Base-by-base conservation (phyloP, 192 early-diverging fungal species). In the Entomortierella lignicola region DNA sequence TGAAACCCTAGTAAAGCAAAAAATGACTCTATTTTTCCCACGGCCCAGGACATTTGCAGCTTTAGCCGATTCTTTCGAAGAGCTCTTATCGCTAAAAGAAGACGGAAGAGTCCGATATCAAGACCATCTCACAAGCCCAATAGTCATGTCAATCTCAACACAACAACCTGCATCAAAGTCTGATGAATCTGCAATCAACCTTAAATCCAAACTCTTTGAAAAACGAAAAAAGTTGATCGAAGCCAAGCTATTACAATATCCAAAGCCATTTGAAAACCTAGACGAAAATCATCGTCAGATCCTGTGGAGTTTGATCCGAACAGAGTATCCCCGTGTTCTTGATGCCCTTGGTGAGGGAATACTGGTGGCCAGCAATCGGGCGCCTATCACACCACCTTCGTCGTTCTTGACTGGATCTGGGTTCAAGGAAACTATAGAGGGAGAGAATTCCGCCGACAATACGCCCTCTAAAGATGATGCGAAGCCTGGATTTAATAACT, bases 41-140 rank as follows among this genome's bases (percentile, higher is more conserved):
- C 66, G 75, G 21, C 75, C 75, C 18, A 79, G 75, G 51, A 79
- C 75, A 2, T 69, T 79, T 54, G 75, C 75, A 21, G 75, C 75
- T 5, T 27, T 79, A 30, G 75, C 75, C 8, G 75, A 79, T 30
- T 47, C 26, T 41, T 42, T 79, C 1, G 68, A 70, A 31, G 67
- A 70, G 4, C 62, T 79, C n/a, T 23, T 77, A 43, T 60, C 64
- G 20, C 42, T 23, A 15, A 52, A 77, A 17, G 29, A 41, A 2
- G 58, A 53, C 31, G 6, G 3, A 39, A 25, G 34, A 31, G 25
- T 17, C n/a, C 29, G 55, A 39, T 17, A 41, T 53, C 60, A 64
- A 23, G 66, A 69, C 3, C 13, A 55, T 29, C 48, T 55, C 0
- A 34, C 41, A 8, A 50, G 47, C 20, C 56, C 72, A 20, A 25